Evolutionary conservation across 2,329 filamentous ascomycete genomes (phyloP).

Genomic region (Dactylellina cionopaga): DNA sequence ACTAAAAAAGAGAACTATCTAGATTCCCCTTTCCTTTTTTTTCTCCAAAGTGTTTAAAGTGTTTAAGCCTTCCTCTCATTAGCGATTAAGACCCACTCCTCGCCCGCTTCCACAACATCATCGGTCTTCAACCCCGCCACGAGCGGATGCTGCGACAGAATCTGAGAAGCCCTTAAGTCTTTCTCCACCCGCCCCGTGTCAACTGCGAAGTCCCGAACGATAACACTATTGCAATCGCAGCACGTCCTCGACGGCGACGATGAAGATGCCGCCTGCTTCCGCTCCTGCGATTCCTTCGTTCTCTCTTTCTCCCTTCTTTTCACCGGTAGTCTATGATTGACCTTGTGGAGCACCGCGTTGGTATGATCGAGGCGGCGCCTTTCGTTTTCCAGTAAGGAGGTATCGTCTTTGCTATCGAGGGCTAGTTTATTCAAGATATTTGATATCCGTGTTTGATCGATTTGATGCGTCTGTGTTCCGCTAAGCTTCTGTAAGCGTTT

Average conservation of each 20-base stretch:
- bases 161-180: conserved; percentile 41
- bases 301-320: conserved; percentile 1
- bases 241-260: too few species aligned
- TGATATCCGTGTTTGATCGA: conserved; percentile 24
- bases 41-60: background rate
- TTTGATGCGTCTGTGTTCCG: conserved; percentile 29
- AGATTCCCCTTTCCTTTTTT: conserved; percentile 1
- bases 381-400: background rate
- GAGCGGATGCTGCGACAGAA: conserved; percentile 29
- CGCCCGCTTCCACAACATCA: conserved; percentile 25
- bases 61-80: conserved; percentile 6
- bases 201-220: conserved; percentile 35
- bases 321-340: background rate
- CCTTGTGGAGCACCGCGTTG: background rate
- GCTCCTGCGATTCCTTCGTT: background rate
- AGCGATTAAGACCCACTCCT: conserved; percentile 38
- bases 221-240: conserved; percentile 14
- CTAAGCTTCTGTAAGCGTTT: conserved; percentile 24
- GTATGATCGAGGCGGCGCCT: too few species aligned
- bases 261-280: background rate
- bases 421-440: conserved; percentile 18
- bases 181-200: conserved; percentile 18
- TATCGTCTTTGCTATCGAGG: conserved; percentile 6
- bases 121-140: conserved; percentile 27
- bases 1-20: too few species aligned